Evolutionary conservation across 1,284 basidiomycete genomes (phyloP), one percentile per base, ranked within the genome.

Genomic region (Tylopilus sp.): DNA sequence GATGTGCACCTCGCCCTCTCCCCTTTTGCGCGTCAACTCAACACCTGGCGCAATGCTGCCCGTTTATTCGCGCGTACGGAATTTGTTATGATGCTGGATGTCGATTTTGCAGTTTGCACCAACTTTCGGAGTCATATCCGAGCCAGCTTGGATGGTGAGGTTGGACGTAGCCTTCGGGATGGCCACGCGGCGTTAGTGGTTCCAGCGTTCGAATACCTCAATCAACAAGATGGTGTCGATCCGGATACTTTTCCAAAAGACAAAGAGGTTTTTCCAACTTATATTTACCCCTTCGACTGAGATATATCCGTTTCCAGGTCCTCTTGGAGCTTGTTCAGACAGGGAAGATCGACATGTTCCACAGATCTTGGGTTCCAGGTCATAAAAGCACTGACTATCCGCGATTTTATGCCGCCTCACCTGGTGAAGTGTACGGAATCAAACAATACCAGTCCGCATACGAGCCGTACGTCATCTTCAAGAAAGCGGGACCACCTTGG

Each of bases 1-100:
- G 94, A 95, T 63, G 82, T 95, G 11, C 93, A 96, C 64, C 82
- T 96, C 29, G 84, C 94, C 31, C 78, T 94, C 61, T 91, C 92
- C 52, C 80, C 84, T 3, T 90, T 90, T 62, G 85, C 88, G 56
- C 79, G 90, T 5, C 83, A 92, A 65, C 87, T 94, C 75, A 93
- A 93, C 70, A 84, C 88, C 36, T 93, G 91, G 88, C 79, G 92
- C 37, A 93, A 93, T 66, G 80, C 85, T 32, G 91, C 91, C 13
- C 81, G 90, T 39, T 75, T 90, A 49, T 90, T 90, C 63, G 85
- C 90, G 2, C 79, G 89, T 14, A 92, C 90, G 7, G 81, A 87
- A 57, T 90, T 83, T 61, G 81, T 92, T 48, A 89, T 93, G 85
- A 90, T 92, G 85, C 82, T 94, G 49, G 91, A 93, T 68, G 86